A percentile compares a stretch with the other conserved stretches of the same genome.
Evolutionary conservation across 1,284 basidiomycete genomes (phyloP).

Genomic region (Malassezia yamatoensis): DNA sequence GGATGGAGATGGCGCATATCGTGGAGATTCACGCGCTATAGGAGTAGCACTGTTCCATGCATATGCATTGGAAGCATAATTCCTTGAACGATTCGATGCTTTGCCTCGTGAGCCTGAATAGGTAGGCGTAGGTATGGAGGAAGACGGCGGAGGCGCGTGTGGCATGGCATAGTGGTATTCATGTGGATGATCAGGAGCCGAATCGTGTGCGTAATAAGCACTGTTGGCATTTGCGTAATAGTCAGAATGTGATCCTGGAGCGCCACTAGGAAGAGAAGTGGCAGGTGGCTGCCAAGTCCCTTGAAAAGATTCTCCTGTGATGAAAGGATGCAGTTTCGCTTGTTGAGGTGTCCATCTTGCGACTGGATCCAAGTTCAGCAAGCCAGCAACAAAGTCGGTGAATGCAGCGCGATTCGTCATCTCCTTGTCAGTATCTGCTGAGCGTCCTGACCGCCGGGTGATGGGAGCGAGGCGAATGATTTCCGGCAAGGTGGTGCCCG

Average conservation of each 20-base stretch:
- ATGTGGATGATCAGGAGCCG: background rate
- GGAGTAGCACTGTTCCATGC: conserved; percentile 2
- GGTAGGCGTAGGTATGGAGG: background rate
- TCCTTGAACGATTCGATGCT: background rate
- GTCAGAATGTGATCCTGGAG: conserved; percentile 16
- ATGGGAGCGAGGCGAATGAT: conserved; percentile 92
- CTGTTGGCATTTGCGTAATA: conserved; percentile 18
- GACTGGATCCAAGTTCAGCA: conserved; percentile 86
- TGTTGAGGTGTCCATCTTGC: conserved; percentile 96
- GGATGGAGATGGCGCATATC: background rate
- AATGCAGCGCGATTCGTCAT: conserved; percentile 86
- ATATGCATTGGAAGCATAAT: background rate
- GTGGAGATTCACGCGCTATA: background rate
- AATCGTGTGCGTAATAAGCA: conserved; percentile 18
- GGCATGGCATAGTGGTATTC: background rate
- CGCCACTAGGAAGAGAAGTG: background rate
- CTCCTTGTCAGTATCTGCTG: conserved; percentile 85
- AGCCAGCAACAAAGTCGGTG: conserved; percentile 91
- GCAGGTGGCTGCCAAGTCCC: conserved; percentile 47
- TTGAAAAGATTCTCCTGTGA: conserved; percentile 82
- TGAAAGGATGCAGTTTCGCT: conserved; percentile 89
- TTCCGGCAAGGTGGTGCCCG: conserved; percentile 81
- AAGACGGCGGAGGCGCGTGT: background rate
- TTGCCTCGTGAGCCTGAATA: background rate
- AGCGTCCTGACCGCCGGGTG: conserved; percentile 65